Base-by-base conservation (phyloP, 495 filamentous ascomycete species). In the Talaromyces nanjingensis region DNA sequence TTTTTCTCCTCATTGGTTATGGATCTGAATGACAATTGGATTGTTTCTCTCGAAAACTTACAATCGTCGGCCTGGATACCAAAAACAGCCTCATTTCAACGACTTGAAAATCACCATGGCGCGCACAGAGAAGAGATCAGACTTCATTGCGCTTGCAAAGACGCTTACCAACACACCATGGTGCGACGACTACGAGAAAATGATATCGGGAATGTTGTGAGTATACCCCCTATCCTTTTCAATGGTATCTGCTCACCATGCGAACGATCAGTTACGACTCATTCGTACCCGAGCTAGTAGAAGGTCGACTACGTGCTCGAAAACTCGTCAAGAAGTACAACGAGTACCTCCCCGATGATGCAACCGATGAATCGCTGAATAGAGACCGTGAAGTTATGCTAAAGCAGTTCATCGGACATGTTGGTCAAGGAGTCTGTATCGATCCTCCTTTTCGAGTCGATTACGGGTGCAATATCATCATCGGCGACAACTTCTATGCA, bases 201-300 rank as follows among this genome's bases (percentile, higher is more conserved):
- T 81, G 78, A 75, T 80, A n/a, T 79, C 76, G 2, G 76, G 78
- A 0, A 76, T 79, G 73, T 65, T 74, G 76, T 77, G 65, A 58
- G 71, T 58, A 18, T 57, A 62, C 24, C 52, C 6, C 16, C 59
- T 1, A 12, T 24, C 59, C 33, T 8, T 39, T 60, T 45, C 7
- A 11, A 14, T 42, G 29, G 8, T 12, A 5, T 39, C 59, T 25
- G n/a, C 33, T 60, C 31, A 42, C 59, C 14, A 33, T 20, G 14
- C 37, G 57, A 39, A 31, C 27, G 8, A 25, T 3, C 20, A 62
- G 60, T 52, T 79, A 78, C 60, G 58, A 75, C 42, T 64, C 69
- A 16, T 67, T 66, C 33, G 69, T 65, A 5, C 69, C 73, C 4
- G 68, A 70, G 18, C 64, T 77, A 6, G 57, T 65, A 16, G 42